A percentile compares a stretch with the other conserved stretches of the same genome.
phyloP scores from a whole-genome alignment of 345 rosid genomes.

The Hypericum perforatum region DNA sequence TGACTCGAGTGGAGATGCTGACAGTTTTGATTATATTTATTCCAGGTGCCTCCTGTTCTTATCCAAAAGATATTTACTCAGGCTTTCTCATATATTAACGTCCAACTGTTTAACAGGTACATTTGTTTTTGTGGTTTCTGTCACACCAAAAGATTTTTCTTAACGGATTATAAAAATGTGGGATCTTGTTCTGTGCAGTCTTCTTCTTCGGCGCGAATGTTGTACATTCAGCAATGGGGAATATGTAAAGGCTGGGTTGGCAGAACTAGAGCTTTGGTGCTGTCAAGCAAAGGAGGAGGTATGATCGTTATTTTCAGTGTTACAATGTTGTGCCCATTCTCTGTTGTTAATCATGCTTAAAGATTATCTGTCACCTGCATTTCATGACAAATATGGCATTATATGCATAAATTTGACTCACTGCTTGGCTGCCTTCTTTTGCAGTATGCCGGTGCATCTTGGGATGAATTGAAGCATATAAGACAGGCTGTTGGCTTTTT shows the following conservation, averaged over 20 bases:
- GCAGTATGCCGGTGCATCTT: conserved; percentile 73
- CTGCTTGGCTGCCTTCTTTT: conserved; percentile 13
- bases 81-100: conserved; percentile 89
- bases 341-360: not conserved
- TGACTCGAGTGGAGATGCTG: conserved; percentile 12
- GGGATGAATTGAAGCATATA: conserved; percentile 95
- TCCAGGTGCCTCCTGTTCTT: conserved; percentile 92
- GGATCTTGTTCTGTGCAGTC: conserved; percentile 33
- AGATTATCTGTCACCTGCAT: not conserved
- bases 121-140: conserved; percentile 6
- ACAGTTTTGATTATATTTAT: conserved; percentile 10
- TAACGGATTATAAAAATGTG: conserved; percentile 7
- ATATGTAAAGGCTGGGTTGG: conserved; percentile 23
- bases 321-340: not conserved
- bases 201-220: conserved; percentile 94
- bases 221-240: conserved; percentile 24
- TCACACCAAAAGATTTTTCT: conserved; percentile 1
- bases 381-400: not conserved
- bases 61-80: conserved; percentile 89
- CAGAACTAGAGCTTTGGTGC: conserved; percentile 22
- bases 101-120: conserved; percentile 88
- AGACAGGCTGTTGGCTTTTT: conserved; percentile 93
- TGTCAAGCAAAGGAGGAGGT: conserved; percentile 22
- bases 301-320: not conserved
- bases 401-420: conserved; percentile 10